Conservation (phyloP, 2,329 filamentous ascomycete species). For the Rhynchosporium agropyri region DNA sequence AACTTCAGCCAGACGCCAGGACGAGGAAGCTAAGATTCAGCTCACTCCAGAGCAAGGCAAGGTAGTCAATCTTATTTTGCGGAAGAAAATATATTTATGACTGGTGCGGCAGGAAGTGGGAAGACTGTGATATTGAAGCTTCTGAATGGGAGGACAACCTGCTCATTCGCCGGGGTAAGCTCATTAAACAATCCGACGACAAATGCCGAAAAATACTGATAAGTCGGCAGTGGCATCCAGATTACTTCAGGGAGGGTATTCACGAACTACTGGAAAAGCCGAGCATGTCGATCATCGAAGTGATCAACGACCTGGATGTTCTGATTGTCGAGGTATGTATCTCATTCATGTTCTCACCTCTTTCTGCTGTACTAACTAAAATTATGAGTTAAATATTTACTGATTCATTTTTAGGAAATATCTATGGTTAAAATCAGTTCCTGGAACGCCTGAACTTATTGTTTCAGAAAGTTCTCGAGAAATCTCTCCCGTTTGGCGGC, state of each 20-base stretch:
- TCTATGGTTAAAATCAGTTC: too few relatives aligned
- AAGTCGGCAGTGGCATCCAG: slow-evolving; percentile 30
- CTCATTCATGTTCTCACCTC: not conserved
- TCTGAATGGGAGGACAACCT: slow-evolving; percentile 36
- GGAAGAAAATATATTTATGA: slow-evolving; percentile 37
- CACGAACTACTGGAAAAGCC: slow-evolving; percentile 15
- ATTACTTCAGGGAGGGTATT: slow-evolving; percentile 31
- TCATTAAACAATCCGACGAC: not conserved
- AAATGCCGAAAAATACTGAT: slow-evolving; percentile 6
- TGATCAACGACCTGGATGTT: slow-evolving; percentile 26
- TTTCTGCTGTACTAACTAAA: not conserved
- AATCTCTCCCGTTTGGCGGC: too few relatives aligned
- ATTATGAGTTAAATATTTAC: not conserved
- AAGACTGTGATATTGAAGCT: slow-evolving; percentile 37
- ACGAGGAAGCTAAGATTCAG: slow-evolving; percentile 13
- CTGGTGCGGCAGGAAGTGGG: slow-evolving; percentile 37
- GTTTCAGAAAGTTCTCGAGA: too few relatives aligned
- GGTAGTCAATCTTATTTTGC: slow-evolving; percentile 35
- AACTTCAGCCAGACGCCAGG: not conserved
- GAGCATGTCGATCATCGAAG: slow-evolving; percentile 13
- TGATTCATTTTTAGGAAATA: not conserved
- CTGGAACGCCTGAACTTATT: too few relatives aligned
- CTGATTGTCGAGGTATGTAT: slow-evolving; percentile 34
- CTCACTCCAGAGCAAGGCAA: slow-evolving; percentile 34
- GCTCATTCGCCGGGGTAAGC: slow-evolving; percentile 32